Evolutionary conservation across 345 rosid species (phyloP), one percentile per base, ranked within the genome.

Genomic region (Eucalyptus leucophloia): DNA sequence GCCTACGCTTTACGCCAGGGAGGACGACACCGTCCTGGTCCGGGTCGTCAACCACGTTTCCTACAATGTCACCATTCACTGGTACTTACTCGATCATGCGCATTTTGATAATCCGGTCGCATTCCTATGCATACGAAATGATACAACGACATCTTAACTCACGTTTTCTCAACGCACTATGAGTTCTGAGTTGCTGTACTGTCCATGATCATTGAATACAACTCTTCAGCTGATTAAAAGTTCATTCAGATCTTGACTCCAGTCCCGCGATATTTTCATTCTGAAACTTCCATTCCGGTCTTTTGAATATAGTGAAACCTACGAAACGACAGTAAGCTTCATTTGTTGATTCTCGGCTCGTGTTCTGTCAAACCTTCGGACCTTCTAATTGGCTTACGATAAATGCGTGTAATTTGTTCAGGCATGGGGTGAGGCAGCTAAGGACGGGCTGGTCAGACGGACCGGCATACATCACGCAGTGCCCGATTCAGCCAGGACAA

Each of bases 401-500:
- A 32, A 72, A 8, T 44, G 19, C 49, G 62, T 62, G 86, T 49
- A 50, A 2, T 88, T 86, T 87, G 88, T 47, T 56, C 92, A 96
- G 98, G 98, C 99, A 97, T 87, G 99, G 98, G 8, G 95, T 97
- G 37, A 94, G 92, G 90, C 97, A 95, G 90, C 11, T 94, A 37
- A 91, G 94, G 62, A 96, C 98, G 3, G 95, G 96, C 18, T 96
- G 99, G 99, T 83, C 92, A 1, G 99, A 96, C 56, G 98, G 98
- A 60, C 98, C 97, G 5, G 97, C 98, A 34, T 96, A 92, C 56
- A 89, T 95, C 18, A 95, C 98, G 4, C 98, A 96, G 77, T 96
- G 97, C 58, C 96, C 96, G 24, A 93, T 96, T 45, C 96, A 91
- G 62, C 94, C 96, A 3, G 95, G 96, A 56, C 92, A 94, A 90